Conservation (phyloP, 2,329 filamentous ascomycete genomes). For the Talaromyces rugulosus region DNA sequence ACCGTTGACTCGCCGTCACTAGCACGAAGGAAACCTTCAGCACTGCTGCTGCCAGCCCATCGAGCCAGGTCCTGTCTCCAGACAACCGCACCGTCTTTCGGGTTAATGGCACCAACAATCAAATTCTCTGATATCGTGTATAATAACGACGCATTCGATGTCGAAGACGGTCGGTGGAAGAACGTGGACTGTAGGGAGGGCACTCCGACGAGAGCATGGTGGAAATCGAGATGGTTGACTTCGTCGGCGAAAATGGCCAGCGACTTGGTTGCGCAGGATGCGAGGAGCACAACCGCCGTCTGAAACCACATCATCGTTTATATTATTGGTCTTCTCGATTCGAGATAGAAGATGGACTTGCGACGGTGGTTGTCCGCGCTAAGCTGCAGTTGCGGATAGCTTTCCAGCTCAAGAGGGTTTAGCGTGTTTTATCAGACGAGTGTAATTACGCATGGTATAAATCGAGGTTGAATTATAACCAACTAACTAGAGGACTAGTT, state of each 20-base stretch:
- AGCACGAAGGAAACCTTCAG: constrained; percentile 55
- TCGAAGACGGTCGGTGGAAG: constrained; percentile 81
- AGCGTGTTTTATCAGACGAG: not conserved
- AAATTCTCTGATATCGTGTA: constrained; percentile 86
- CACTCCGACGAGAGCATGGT: constrained; percentile 80
- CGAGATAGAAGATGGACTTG: not conserved
- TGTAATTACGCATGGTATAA: no score
- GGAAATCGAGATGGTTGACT: constrained; percentile 87
- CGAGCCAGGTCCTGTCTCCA: constrained; percentile 77
- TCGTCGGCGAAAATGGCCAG: constrained; percentile 82
- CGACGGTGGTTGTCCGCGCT: not conserved
- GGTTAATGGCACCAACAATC: constrained; percentile 83
- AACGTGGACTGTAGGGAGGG: constrained; percentile 82
- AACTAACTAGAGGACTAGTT: not conserved
- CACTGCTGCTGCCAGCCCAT: constrained; percentile 25
- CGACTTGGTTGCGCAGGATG: constrained; percentile 48
- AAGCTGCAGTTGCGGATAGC: not conserved
- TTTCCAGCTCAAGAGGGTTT: not conserved
- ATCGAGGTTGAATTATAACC: no score
- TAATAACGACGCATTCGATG: constrained; percentile 80
- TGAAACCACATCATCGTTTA: constrained; percentile 35
- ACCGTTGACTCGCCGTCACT: constrained; percentile 75
- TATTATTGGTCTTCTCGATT: constrained; percentile 15
- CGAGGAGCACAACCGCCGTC: constrained; percentile 34
- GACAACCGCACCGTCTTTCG: constrained; percentile 74